Evolutionary conservation across 116 monocot genomes (phyloP), one percentile per base, ranked within the genome.

Genomic region (Dioscorea cayenensis): DNA sequence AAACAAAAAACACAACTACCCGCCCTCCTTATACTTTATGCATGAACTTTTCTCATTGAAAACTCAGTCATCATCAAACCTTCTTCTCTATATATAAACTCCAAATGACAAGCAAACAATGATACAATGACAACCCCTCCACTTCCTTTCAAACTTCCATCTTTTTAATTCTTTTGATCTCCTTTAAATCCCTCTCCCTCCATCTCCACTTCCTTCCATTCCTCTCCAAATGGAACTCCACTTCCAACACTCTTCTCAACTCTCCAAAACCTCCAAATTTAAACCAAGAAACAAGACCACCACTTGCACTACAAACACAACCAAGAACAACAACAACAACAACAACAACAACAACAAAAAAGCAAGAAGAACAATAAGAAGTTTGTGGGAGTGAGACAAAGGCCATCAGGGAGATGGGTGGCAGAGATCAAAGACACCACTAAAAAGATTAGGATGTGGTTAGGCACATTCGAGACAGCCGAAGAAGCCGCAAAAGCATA

Each of bases 361-460:
- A 2, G 8, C 28, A 32, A 22, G 51, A 28, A n/a, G 35, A 52
- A 38, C 28, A 76, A 48, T 50, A 75, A 32, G 62, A 77, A 81
- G 61, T 87, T 84, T 48, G 79, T 86, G 25, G 88, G 88, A 4
- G 88, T 88, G 10, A 68, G 88, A 14, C 88, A 88, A 51, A 69
- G 88, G 74, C 88, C 88, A 19, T 88, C 88, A 5, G 88, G 88
- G 21, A 38, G 88, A 50, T 88, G 88, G 88, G 88, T 89, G 29
- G 85, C 89, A 1, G 89, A 89, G 80, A 89, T 89, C 74, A 89
- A 89, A 66, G 89, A 85, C 76, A 84, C 88, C 8, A 82, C 81
- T 1, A 84, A 84, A 32, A 84, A 88, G 64, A 84, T 88, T 27
- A 68, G 88, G 65, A 81, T 88, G 81, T 88, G 88, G 88, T 81